Evolutionary conservation across 2,329 filamentous ascomycete species (phyloP).

Genomic region (Trichoderma arundinaceum): DNA sequence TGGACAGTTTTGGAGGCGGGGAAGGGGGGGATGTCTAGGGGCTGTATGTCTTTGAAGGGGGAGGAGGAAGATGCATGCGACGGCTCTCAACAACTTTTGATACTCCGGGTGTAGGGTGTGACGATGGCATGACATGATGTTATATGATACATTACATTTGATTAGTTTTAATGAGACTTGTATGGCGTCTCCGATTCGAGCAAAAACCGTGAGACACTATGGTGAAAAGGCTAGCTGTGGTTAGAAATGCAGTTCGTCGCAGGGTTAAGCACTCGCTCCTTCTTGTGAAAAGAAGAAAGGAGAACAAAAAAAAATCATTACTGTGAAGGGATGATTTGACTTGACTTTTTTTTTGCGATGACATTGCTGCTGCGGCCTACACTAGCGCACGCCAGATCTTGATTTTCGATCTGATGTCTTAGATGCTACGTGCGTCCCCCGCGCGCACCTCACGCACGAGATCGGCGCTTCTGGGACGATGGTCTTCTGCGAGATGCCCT

Average conservation of each 20-base stretch:
- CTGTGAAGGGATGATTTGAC: too few species aligned
- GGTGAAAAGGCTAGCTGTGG: neutral
- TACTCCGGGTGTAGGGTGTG: neutral
- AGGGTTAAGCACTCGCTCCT: neutral
- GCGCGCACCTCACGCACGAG: too few species aligned
- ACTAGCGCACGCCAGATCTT: too few species aligned
- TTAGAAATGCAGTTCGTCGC: neutral
- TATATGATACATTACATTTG: slow-evolving; percentile 9
- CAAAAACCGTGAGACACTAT: neutral
- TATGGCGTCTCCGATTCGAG: neutral
- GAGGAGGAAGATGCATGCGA: neutral
- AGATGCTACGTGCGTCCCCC: too few species aligned
- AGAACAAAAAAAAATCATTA: neutral
- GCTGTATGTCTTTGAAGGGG: neutral
- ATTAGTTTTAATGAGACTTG: slow-evolving; percentile 9
- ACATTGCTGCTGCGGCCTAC: too few species aligned
- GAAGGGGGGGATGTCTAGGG: neutral
- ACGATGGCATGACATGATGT: slow-evolving; percentile 22
- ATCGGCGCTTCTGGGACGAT: too few species aligned
- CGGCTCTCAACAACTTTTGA: neutral
- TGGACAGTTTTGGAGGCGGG: neutral
- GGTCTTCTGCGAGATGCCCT: too few species aligned
- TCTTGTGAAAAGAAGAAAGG: neutral
- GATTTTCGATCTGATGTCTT: too few species aligned
- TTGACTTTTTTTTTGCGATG: too few species aligned